Base-by-base conservation (phyloP, 2,329 filamentous ascomycete genomes). In the Ophioceras dolichostomum region DNA sequence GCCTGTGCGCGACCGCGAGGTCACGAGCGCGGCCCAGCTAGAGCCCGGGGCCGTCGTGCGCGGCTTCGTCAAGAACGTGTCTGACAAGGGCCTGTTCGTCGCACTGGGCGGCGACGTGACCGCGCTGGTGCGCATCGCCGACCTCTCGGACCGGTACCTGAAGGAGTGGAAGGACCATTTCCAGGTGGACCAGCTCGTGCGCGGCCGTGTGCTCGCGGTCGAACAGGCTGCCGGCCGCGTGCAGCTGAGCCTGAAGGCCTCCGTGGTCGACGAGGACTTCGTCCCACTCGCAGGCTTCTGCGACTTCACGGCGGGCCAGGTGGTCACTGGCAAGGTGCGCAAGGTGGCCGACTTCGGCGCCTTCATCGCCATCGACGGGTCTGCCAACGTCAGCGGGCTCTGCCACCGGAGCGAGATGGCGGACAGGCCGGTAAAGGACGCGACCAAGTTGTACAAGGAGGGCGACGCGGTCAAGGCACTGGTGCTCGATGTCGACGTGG, bases 141-240 rank as follows among this genome's bases (percentile, higher is more conserved):
- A 96, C 55, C 69, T 98, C 12, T 94, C 88, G 0, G 91, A 98
- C 55, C 73, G 76, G 7, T 98, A 79, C 56, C 63, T 98, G 49
- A 96, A 96, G 59, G 85, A 96, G 43, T 98, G 91, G 91, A 93
- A 94, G 62, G 76, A 83, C 26, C 68, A 79, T 32, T 95, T 89
- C 61, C 79, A 91, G 49, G 64, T 89, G 34, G 86, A 94, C 50
- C 87, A 96, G 58, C 69, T 98, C 5, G 86, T 98, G 38, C 86
- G 82, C 58, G 91, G 87, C 36, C 85, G 89, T 45, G 69, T 98
- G 41, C 74, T 83, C 33, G 66, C 76, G 3, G 73, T 88, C 19
- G 83, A 95, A 48, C 50, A 67, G 5, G 67, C 69, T 27, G 66
- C 76, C 19, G 76, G 78, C 40, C 84, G 87, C 48, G 62, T 94